phyloP scores from a whole-genome alignment of 768 basidiomycete genomes.

The Agaricus blazei region DNA sequence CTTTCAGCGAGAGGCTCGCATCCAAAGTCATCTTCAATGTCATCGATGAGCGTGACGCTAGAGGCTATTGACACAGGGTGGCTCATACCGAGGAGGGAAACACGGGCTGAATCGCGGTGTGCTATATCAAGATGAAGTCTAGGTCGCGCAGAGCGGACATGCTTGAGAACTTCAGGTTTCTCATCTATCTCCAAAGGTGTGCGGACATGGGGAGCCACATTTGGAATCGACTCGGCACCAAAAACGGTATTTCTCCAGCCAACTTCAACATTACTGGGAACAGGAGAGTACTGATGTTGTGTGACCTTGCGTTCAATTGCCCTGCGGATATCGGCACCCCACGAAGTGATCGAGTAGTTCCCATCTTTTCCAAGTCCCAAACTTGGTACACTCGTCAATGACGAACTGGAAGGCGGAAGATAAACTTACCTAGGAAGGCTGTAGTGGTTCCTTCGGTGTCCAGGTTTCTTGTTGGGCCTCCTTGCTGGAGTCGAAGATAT shows the following conservation, averaged over 20 bases:
- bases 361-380: slow-evolving; percentile 60
- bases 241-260: slow-evolving; percentile 44
- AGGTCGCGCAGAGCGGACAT: slow-evolving; percentile 35
- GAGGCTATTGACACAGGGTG: slow-evolving; percentile 53
- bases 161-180: slow-evolving; percentile 11
- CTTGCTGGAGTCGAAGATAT: slow-evolving; percentile 59
- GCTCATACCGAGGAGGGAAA: slow-evolving; percentile 38
- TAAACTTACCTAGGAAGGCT: slow-evolving; percentile 59
- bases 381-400: slow-evolving; percentile 27
- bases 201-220: slow-evolving; percentile 26
- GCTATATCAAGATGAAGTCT: slow-evolving; percentile 50
- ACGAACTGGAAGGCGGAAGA: not conserved
- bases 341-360: slow-evolving; percentile 42
- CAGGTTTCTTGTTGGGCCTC: slow-evolving; percentile 30
- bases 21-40: slow-evolving; percentile 36
- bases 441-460: slow-evolving; percentile 57
- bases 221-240: slow-evolving; percentile 35
- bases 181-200: slow-evolving; percentile 39
- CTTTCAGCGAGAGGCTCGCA: slow-evolving; percentile 54
- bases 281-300: slow-evolving; percentile 26
- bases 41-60: slow-evolving; percentile 58
- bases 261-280: slow-evolving; percentile 36
- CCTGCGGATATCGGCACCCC: slow-evolving; percentile 50
- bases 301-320: slow-evolving; percentile 40
- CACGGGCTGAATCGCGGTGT: slow-evolving; percentile 44